These are phyloP conservation scores for Fusarium sp. DNA, from an alignment of 2,329 filamentous ascomycete species.

Conservation along the genomic window DNA sequence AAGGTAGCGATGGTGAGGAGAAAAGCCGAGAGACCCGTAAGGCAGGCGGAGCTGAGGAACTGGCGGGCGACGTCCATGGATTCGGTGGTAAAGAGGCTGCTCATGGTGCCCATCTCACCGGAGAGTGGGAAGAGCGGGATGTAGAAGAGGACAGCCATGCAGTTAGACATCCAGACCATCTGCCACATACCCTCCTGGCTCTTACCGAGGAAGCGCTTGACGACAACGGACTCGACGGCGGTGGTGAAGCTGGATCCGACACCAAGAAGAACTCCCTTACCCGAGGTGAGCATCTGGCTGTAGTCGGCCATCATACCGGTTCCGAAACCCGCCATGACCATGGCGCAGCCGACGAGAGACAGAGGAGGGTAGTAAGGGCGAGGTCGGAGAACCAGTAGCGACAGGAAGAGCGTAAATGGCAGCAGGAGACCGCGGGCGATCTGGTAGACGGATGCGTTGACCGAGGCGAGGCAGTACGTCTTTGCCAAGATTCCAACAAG, in stretches of 20 bases:
- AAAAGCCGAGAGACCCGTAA: constrained; percentile 44
- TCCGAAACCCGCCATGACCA: constrained; percentile 45
- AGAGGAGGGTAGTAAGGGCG: constrained; percentile 45
- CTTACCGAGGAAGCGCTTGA: constrained; percentile 44
- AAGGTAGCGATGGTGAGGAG: constrained; percentile 45
- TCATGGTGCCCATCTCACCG: constrained; percentile 39
- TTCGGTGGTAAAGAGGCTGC: constrained; percentile 32
- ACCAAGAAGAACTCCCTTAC: constrained; percentile 43
- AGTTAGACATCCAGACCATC: constrained; percentile 47
- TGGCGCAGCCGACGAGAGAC: constrained; percentile 43
- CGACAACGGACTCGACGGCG: constrained; percentile 44
- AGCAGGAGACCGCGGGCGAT: constrained; percentile 44
- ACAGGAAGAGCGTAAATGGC: constrained; percentile 44
- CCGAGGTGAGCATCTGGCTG: constrained; percentile 44
- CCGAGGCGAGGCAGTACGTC: constrained; percentile 45
- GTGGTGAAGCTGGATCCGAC: constrained; percentile 45
- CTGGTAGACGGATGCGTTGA: constrained; percentile 46
- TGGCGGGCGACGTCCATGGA: constrained; percentile 31
- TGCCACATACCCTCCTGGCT: constrained; percentile 45
- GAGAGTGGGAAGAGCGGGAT: constrained; percentile 43
- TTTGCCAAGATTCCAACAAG: constrained; percentile 44
- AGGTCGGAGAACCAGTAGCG: constrained; percentile 43
- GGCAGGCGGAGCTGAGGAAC: constrained; percentile 40
- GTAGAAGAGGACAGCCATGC: constrained; percentile 43
- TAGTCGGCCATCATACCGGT: constrained; percentile 45